Percentiles rank a stretch among this genome's conserved stretches.
Conservation (phyloP, 2,329 filamentous ascomycete species). For the Macrophomina pseudophaseolina region DNA sequence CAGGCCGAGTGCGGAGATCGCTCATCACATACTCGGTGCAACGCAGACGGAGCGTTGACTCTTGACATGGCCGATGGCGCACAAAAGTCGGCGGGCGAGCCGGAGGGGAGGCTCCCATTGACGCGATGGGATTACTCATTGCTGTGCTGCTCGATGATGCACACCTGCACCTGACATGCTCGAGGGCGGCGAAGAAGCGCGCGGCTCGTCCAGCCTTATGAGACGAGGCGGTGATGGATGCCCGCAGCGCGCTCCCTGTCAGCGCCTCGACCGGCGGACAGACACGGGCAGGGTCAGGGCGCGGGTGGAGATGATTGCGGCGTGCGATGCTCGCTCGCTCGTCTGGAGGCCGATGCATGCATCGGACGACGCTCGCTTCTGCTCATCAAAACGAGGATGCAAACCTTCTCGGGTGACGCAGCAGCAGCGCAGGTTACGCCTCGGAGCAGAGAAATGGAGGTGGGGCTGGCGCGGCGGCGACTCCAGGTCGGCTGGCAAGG, state of each 20-base stretch:
- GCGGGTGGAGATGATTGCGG: neutral
- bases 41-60: neutral
- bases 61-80: neutral
- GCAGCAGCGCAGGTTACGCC: neutral
- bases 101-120: neutral
- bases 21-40: neutral
- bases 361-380: constrained; percentile 18
- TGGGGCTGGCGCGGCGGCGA: no score
- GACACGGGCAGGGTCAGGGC: neutral
- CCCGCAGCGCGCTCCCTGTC: constrained; percentile 15
- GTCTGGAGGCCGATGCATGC: neutral
- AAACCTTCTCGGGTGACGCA: constrained; percentile 23
- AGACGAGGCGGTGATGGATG: neutral
- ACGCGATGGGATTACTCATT: constrained; percentile 11
- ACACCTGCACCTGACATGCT: neutral
- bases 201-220: constrained; percentile 19
- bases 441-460: neutral
- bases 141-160: constrained; percentile 14
- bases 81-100: neutral
- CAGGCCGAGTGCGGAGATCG: no score
- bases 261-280: neutral
- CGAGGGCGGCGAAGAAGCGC: constrained; percentile 7
- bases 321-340: neutral
- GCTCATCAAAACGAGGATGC: constrained; percentile 19
- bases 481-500: no score